phyloP scores from a whole-genome alignment of 148 eudicot genomes.

The Fallopia convolvulus region DNA sequence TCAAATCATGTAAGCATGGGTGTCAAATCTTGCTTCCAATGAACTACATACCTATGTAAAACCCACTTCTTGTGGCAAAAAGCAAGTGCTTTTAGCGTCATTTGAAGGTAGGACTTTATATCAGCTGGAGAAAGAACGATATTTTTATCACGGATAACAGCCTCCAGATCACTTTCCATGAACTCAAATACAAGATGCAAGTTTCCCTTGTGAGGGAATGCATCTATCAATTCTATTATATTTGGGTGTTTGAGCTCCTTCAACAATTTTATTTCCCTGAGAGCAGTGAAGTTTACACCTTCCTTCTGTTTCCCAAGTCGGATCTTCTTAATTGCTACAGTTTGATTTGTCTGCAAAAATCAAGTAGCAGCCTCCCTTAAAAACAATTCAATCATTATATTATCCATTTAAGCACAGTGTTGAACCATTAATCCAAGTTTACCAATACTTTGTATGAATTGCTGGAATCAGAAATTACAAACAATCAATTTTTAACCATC shows the following conservation, averaged over 20 bases:
- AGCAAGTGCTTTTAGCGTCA: constrained; percentile 90
- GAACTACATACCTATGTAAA: constrained; percentile 61
- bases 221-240: constrained; percentile 82
- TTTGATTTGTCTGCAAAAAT: constrained; percentile 57
- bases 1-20: constrained; percentile 13
- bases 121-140: constrained; percentile 85
- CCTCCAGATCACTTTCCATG: constrained; percentile 99
- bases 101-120: constrained; percentile 79
- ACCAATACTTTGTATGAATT: background rate
- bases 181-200: constrained; percentile 95
- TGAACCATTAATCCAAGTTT: background rate
- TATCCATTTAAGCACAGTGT: background rate
- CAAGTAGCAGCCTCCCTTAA: background rate
- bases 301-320: constrained; percentile 97
- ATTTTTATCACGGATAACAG: constrained; percentile 91
- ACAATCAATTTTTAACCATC: background rate
- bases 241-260: constrained; percentile 87
- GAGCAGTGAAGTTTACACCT: constrained; percentile 95
- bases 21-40: background rate
- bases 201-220: constrained; percentile 88
- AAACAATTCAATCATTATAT: background rate
- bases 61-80: constrained; percentile 97
- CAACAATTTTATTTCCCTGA: constrained; percentile 86
- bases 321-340: constrained; percentile 95
- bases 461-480: background rate